Evolutionary conservation across 768 basidiomycete species (phyloP).

Genomic region (Tubosaeta brunneosetosa): DNA sequence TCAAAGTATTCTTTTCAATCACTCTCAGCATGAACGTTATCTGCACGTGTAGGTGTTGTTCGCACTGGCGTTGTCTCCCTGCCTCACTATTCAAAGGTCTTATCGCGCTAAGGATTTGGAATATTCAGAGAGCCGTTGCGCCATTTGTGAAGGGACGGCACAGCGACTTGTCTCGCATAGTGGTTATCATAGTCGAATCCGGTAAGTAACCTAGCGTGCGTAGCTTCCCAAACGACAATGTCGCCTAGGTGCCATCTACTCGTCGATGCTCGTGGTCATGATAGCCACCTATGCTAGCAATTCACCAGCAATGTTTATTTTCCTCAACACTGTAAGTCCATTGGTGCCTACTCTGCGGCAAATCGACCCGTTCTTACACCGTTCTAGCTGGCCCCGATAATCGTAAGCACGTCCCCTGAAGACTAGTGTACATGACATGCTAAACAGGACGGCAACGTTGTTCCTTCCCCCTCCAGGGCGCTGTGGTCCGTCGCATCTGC

Average conservation of each 20-base stretch:
- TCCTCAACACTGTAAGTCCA: slow-evolving; percentile 14
- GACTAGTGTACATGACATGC: background rate
- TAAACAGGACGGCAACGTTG: background rate
- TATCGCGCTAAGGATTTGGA: slow-evolving; percentile 1
- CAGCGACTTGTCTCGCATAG: background rate
- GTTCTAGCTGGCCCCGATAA: slow-evolving; percentile 12
- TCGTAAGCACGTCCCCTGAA: slow-evolving; percentile 10
- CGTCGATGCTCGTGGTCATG: slow-evolving; percentile 12
- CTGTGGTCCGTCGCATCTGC: slow-evolving; percentile 10
- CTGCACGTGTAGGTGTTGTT: background rate
- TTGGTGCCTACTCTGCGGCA: background rate
- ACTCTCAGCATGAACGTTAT: slow-evolving; percentile 1
- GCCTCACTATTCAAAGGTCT: background rate
- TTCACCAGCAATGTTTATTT: slow-evolving; percentile 7
- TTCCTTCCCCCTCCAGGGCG: slow-evolving; percentile 3
- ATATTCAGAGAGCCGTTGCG: background rate
- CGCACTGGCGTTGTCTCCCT: background rate
- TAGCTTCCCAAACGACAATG: background rate
- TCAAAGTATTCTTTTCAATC: slow-evolving; percentile 1
- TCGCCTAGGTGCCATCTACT: background rate
- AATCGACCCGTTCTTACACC: background rate
- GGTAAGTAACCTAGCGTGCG: background rate
- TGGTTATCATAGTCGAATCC: background rate
- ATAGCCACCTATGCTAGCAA: slow-evolving; percentile 6
- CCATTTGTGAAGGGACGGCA: background rate